Evolutionary conservation across 164 flowering plant genomes (phyloP), one percentile per base, ranked within the genome.

Genomic region (Hamamelis virginiana): DNA sequence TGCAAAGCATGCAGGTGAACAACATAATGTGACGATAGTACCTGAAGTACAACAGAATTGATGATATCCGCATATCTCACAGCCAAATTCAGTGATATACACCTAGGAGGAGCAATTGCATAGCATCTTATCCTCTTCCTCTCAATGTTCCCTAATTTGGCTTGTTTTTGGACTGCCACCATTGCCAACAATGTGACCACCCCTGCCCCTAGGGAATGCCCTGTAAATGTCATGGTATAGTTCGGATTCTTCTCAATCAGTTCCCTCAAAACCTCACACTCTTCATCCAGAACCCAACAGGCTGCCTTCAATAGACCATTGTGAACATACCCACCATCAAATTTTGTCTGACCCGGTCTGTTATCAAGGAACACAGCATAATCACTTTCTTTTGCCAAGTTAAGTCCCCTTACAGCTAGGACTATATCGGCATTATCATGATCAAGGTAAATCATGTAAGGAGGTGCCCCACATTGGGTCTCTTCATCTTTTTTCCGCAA

Each of bases 11-110:
- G 16, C n/a, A 8, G 23, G 16, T 45, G 15, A 23, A 22, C n/a
- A 44, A 47, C 8, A 19, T 18, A 43, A 25, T 47, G 66, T 15
- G 21, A 64, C 23, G 51, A 53, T 57, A 77, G 60, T 83, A 81
- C 94, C 94, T 89, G 94, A 38, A 87, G 86, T 64, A 89, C 91
- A 53, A 87, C 80, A 18, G 93, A 87, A 71, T 87, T 87, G 59
- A 89, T 87, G 62, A 89, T 78, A 76, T 89, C 90, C 44, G 93
- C 94, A 83, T 89, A 87, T 84, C 91, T 78, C 59, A 89, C 89
- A 43, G 93, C 89, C 77, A 89, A 79, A 78, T 89, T 89, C 26
- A 89, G 77, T 11, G 93, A 84, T 72, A 85, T 71, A 52, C 93
- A 87, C 78, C 91, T 80, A 8, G 88, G 82, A 60, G 89, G 91